Percentiles rank a stretch among this genome's conserved stretches.
Conservation (phyloP, 1,139 yeast species). For the Diutina pseudorugosa region DNA sequence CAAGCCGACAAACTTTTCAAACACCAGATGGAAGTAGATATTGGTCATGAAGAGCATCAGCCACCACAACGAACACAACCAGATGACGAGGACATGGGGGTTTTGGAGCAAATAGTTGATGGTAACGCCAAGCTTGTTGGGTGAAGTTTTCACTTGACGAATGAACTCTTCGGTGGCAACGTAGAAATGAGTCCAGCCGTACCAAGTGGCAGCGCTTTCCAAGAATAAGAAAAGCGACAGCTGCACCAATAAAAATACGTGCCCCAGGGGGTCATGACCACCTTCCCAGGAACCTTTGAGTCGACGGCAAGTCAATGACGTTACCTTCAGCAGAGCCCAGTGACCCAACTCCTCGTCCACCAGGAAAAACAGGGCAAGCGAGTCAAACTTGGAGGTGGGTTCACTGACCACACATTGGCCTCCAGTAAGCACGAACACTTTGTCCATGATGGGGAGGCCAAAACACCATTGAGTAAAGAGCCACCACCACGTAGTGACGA, state of each 20-base stretch:
- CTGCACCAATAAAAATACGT: slow-evolving; percentile 68
- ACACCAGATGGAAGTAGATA: slow-evolving; percentile 69
- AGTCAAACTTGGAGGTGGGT: not conserved
- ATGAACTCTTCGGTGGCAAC: not conserved
- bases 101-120: slow-evolving; percentile 13
- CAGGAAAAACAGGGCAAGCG: not conserved
- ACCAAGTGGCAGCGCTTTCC: slow-evolving; percentile 42
- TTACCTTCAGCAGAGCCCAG: slow-evolving; percentile 4
- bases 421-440: slow-evolving; percentile 68
- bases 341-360: not conserved
- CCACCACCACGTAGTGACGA: slow-evolving; percentile 69
- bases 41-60: slow-evolving; percentile 84
- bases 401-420: slow-evolving; percentile 43
- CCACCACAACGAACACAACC: slow-evolving; percentile 54
- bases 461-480: slow-evolving; percentile 83
- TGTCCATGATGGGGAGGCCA: slow-evolving; percentile 85
- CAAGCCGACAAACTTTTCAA: slow-evolving; percentile 62
- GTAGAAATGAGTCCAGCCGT: slow-evolving; percentile 10
- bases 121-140: slow-evolving; percentile 4
- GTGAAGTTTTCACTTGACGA: not conserved
- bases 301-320: slow-evolving; percentile 46
- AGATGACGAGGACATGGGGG: slow-evolving; percentile 33
- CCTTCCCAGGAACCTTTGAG: slow-evolving; percentile 72
- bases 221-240: slow-evolving; percentile 59
- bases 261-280: slow-evolving; percentile 96